phyloP scores from a whole-genome alignment of 2,329 filamentous ascomycete genomes.

The Sporothrix schenckii region DNA sequence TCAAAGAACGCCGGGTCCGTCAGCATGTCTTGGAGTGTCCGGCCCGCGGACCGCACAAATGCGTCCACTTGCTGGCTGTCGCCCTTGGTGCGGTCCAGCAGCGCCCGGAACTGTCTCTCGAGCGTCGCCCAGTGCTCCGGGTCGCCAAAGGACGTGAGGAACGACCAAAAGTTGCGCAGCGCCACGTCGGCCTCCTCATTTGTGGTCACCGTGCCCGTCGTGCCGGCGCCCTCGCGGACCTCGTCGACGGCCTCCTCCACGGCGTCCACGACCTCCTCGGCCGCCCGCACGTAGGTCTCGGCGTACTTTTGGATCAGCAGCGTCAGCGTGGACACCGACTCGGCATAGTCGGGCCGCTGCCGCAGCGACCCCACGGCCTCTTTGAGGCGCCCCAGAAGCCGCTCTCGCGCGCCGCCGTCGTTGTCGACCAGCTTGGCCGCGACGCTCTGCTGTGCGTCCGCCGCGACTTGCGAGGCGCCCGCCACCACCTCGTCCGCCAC shows the following conservation, averaged over 20 bases:
- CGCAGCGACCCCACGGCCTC: slow-evolving; percentile 73
- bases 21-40: slow-evolving; percentile 76
- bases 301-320: slow-evolving; percentile 78
- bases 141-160: slow-evolving; percentile 80
- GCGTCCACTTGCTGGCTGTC: slow-evolving; percentile 72
- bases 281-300: slow-evolving; percentile 72
- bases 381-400: slow-evolving; percentile 72
- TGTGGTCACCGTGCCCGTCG: slow-evolving; percentile 40
- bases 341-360: slow-evolving; percentile 77
- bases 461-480: slow-evolving; percentile 56
- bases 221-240: slow-evolving; percentile 57
- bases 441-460: slow-evolving; percentile 69
- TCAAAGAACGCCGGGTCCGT: slow-evolving; percentile 87
- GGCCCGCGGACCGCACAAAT: slow-evolving; percentile 71
- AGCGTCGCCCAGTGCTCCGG: slow-evolving; percentile 73
- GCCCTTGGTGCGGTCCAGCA: slow-evolving; percentile 63
- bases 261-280: slow-evolving; percentile 59
- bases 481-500: slow-evolving; percentile 59
- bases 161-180: slow-evolving; percentile 75
- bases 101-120: slow-evolving; percentile 66
- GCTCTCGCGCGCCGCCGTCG: slow-evolving; percentile 62
- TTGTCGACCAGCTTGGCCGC: slow-evolving; percentile 72
- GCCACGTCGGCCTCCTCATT: slow-evolving; percentile 77
- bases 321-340: slow-evolving; percentile 79
- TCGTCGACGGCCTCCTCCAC: slow-evolving; percentile 43